Percentiles rank a stretch among this genome's conserved stretches.
phyloP scores from a whole-genome alignment of 164 flowering plant species.

The Buxus sempervirens region DNA sequence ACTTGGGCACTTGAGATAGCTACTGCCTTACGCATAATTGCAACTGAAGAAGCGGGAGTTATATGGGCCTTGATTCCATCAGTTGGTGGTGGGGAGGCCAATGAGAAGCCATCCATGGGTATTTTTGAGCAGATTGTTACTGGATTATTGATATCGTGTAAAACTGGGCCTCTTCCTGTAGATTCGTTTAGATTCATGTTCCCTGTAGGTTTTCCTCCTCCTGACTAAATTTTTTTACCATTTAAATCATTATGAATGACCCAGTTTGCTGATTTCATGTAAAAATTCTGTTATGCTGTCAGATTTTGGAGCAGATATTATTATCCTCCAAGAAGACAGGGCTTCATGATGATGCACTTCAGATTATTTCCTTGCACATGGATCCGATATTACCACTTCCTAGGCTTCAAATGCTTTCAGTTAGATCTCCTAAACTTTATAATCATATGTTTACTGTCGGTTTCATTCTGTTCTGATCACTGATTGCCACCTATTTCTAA shows the following conservation, averaged over 20 bases:
- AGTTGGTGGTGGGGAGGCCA: conserved; percentile 37
- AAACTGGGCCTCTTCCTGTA: conserved; percentile 90
- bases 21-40: conserved; percentile 80
- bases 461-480: background rate
- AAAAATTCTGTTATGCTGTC: conserved; percentile 10
- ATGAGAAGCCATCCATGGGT: conserved; percentile 44
- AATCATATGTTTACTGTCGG: background rate
- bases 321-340: conserved; percentile 77
- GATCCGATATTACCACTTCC: conserved; percentile 95
- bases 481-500: background rate
- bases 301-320: conserved; percentile 91
- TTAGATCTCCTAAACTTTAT: conserved; percentile 24
- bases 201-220: conserved; percentile 52
- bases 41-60: conserved; percentile 43
- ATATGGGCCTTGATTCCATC: conserved; percentile 51
- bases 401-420: conserved; percentile 91
- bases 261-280: conserved; percentile 1
- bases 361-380: conserved; percentile 78
- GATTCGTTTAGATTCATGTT: conserved; percentile 84
- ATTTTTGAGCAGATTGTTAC: conserved; percentile 70
- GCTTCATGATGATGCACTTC: conserved; percentile 87
- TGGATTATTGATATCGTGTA: conserved; percentile 73
- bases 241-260: background rate
- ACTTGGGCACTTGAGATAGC: conserved; percentile 94
- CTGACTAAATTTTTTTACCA: background rate